Evolutionary conservation across 192 early-diverging fungal species (phyloP).

Genomic region (Backusella sp.): DNA sequence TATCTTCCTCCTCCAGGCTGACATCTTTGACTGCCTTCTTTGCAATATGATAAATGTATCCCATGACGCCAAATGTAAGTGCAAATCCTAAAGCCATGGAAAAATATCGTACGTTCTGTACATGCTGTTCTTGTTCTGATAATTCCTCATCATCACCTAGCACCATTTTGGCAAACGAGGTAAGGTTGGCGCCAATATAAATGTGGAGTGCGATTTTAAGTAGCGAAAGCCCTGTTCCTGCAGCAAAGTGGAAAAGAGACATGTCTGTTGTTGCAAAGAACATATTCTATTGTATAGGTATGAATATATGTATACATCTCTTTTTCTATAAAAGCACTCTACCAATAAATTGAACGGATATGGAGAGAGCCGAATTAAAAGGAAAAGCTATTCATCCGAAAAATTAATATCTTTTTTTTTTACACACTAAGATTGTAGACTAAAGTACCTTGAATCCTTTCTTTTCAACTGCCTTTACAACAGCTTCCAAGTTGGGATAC

Average conservation of each 20-base stretch:
- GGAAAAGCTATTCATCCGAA: conserved; percentile 47
- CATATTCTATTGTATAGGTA: conserved; percentile 35
- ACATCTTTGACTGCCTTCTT: conserved; percentile 44
- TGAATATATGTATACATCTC: not conserved
- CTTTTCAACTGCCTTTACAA: conserved; percentile 57
- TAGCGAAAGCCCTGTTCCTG: conserved; percentile 57
- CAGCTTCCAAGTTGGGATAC: conserved; percentile 48
- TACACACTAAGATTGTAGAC: not conserved
- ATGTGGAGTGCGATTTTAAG: conserved; percentile 58
- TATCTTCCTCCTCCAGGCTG: conserved; percentile 18
- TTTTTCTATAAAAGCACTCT: not conserved
- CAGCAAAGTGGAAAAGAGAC: conserved; percentile 38
- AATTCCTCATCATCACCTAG: conserved; percentile 27
- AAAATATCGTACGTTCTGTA: conserved; percentile 28
- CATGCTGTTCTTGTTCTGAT: conserved; percentile 7
- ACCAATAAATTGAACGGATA: conserved; percentile 69
- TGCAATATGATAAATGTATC: conserved; percentile 48
- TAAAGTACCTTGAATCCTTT: conserved; percentile 57
- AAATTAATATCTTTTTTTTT: not conserved
- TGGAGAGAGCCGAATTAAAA: conserved; percentile 67
- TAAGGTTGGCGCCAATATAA: conserved; percentile 59
- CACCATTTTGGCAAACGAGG: conserved; percentile 43
- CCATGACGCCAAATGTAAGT: conserved; percentile 45
- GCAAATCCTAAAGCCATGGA: conserved; percentile 24
- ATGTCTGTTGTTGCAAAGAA: conserved; percentile 57